Evolutionary conservation across 495 filamentous ascomycete genomes (phyloP).

Genomic region (Aspergillus funiculosus): DNA sequence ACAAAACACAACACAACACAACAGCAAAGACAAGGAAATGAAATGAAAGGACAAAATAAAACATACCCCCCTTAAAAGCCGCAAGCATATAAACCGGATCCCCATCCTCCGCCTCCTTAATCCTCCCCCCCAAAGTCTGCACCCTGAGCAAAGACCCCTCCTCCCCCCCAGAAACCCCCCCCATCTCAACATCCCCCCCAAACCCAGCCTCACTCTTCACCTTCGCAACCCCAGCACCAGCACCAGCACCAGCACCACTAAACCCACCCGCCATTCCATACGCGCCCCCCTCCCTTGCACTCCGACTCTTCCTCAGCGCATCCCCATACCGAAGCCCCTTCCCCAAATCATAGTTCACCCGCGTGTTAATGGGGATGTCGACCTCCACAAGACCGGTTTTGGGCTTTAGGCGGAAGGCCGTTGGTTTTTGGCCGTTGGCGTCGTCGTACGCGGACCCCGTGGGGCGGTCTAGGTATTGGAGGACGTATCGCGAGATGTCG

Average conservation of each 20-base stretch:
- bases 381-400: slow-evolving; percentile 65
- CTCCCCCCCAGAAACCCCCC: slow-evolving; percentile 33
- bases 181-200: slow-evolving; percentile 34
- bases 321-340: slow-evolving; percentile 64
- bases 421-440: slow-evolving; percentile 47
- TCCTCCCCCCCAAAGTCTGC: slow-evolving; percentile 62
- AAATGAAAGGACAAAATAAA: background rate
- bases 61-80: slow-evolving; percentile 58
- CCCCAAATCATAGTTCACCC: slow-evolving; percentile 55
- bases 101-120: slow-evolving; percentile 50
- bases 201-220: slow-evolving; percentile 32
- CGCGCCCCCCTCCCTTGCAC: slow-evolving; percentile 51
- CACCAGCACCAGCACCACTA: slow-evolving; percentile 26
- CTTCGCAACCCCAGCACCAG: slow-evolving; percentile 18
- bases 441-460: slow-evolving; percentile 52
- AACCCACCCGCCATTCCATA: slow-evolving; percentile 57
- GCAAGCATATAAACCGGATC: slow-evolving; percentile 68
- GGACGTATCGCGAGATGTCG: slow-evolving; percentile 50
- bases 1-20: slow-evolving; percentile 6
- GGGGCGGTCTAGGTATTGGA: slow-evolving; percentile 61
- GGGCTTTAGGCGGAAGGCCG: slow-evolving; percentile 60
- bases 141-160: slow-evolving; percentile 27
- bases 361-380: slow-evolving; percentile 61
- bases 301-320: slow-evolving; percentile 51
- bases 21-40: background rate